Evolutionary conservation across 2,329 filamentous ascomycete species (phyloP).

Genomic region (Penicillium polonicum): DNA sequence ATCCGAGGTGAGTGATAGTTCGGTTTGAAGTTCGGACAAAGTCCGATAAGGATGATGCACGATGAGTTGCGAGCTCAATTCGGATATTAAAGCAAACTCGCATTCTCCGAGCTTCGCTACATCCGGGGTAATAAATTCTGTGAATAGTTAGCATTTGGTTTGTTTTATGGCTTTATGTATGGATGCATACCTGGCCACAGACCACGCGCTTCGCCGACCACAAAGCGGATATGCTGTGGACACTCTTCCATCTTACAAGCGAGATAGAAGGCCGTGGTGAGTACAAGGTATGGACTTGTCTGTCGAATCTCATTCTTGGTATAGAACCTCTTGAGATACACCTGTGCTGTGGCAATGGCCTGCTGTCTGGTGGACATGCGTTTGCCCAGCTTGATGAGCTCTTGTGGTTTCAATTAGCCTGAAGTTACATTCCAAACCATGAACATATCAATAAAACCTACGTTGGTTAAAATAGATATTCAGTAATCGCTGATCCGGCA

Average conservation of each 20-base stretch:
- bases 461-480: constrained; percentile 92
- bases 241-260: constrained; percentile 98
- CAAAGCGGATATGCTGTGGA: constrained; percentile 89
- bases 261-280: constrained; percentile 91
- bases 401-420: constrained; percentile 32
- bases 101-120: constrained; percentile 85
- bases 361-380: constrained; percentile 84
- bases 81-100: constrained; percentile 88
- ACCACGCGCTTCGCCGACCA: constrained; percentile 80
- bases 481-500: constrained; percentile 78
- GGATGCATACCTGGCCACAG: constrained; percentile 68
- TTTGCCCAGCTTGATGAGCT: constrained; percentile 79
- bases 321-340: constrained; percentile 95
- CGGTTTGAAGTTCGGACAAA: constrained; percentile 66
- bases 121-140: constrained; percentile 71
- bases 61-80: constrained; percentile 86
- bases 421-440: neutral
- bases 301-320: constrained; percentile 83
- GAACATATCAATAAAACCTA: constrained; percentile 46
- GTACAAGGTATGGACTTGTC: constrained; percentile 88
- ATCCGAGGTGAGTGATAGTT: constrained; percentile 71
- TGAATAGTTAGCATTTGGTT: constrained; percentile 18
- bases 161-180: neutral
- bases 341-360: constrained; percentile 86
- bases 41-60: constrained; percentile 88